Evolutionary conservation across 352 stramenopile species (phyloP).

Genomic region (Pseudoperonospora humuli): DNA sequence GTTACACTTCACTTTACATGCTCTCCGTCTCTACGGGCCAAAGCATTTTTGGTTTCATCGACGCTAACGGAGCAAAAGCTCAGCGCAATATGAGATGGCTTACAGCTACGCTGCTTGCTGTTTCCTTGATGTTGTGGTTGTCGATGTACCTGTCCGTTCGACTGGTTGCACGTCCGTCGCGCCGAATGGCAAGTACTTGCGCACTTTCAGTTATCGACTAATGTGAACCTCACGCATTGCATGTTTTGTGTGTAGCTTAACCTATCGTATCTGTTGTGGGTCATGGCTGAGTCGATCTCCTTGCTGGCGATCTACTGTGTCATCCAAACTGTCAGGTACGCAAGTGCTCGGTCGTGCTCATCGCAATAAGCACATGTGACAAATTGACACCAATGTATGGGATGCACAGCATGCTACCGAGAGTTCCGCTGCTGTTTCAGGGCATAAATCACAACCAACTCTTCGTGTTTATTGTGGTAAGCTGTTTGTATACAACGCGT

Average conservation of each 20-base stretch:
- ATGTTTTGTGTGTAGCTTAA: slow-evolving; percentile 42
- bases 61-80: slow-evolving; percentile 43
- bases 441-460: slow-evolving; percentile 80
- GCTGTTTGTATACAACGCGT: neutral
- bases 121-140: slow-evolving; percentile 36
- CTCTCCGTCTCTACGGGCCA: slow-evolving; percentile 52
- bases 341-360: neutral
- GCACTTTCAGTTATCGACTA: neutral
- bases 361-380: neutral
- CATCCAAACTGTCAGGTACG: slow-evolving; percentile 60
- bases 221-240: neutral
- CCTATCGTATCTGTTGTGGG: slow-evolving; percentile 72
- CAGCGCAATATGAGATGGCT: slow-evolving; percentile 66
- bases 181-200: slow-evolving; percentile 48
- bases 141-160: slow-evolving; percentile 50
- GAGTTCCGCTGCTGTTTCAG: slow-evolving; percentile 55
- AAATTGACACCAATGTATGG: neutral
- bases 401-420: slow-evolving; percentile 44
- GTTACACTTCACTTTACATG: slow-evolving; percentile 90
- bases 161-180: slow-evolving; percentile 52
- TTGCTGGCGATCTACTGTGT: slow-evolving; percentile 47
- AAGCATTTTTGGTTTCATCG: slow-evolving; percentile 61
- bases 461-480: slow-evolving; percentile 76
- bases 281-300: slow-evolving; percentile 53
- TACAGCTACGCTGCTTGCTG: slow-evolving; percentile 28